Conservation (phyloP, 495 filamentous ascomycete species). For the Aspergillus sclerotiicarbonarius region DNA sequence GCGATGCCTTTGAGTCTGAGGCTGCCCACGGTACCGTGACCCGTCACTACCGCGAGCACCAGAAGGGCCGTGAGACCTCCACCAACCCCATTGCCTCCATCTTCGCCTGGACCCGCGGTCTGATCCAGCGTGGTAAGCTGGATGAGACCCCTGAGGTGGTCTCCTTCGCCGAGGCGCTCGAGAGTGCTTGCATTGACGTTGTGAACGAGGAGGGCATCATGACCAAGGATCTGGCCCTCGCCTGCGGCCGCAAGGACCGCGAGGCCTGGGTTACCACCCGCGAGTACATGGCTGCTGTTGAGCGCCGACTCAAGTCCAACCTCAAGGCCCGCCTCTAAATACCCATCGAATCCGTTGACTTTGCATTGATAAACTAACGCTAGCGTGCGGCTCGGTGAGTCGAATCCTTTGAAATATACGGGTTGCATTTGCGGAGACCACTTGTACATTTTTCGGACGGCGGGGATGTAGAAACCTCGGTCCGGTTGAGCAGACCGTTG, state of each 20-base stretch:
- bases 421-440: conserved; percentile 11
- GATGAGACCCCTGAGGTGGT: conserved; percentile 87
- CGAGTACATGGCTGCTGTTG: conserved; percentile 86
- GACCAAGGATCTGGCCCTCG: conserved; percentile 96
- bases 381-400: conserved; percentile 13
- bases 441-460: conserved; percentile 16
- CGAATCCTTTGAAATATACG: conserved; percentile 1
- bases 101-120: conserved; percentile 96
- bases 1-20: conserved; percentile 94
- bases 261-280: conserved; percentile 83
- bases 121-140: conserved; percentile 87
- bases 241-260: conserved; percentile 79
- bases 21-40: conserved; percentile 98
- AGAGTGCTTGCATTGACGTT: conserved; percentile 91
- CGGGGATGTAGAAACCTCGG: neutral
- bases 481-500: neutral
- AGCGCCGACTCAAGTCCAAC: conserved; percentile 72
- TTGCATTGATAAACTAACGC: conserved; percentile 18
- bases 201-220: conserved; percentile 93
- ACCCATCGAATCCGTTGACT: conserved; percentile 9
- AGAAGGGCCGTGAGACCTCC: conserved; percentile 93
- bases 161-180: conserved; percentile 83
- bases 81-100: conserved; percentile 99
- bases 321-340: conserved; percentile 49
- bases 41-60: conserved; percentile 97